Evolutionary conservation across 768 basidiomycete species (phyloP), one percentile per base, ranked within the genome.

Genomic region (Cubamyces lactineus): DNA sequence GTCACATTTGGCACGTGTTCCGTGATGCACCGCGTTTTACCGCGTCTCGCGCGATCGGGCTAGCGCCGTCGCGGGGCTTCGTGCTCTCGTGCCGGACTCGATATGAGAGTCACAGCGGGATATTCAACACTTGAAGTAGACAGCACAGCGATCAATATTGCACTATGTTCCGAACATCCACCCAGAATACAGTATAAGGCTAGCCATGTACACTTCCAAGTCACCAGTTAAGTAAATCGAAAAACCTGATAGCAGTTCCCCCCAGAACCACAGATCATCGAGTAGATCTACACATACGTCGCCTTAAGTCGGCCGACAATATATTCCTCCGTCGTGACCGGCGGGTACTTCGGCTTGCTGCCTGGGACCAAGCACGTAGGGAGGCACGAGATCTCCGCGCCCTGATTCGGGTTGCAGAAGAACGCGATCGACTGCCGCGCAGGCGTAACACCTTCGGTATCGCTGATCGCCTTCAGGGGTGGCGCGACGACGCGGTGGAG

Each of bases 401-500:
- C 80, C 67, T 83, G 84, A 65, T 93, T 91, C 3, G 92, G 91
- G 67, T 89, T 93, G 78, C 89, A 92, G 76, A 94, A 94, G 79
- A 91, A 94, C 8, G 89, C 92, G 53, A 94, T 88, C 9, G 89
- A 91, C 70, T 92, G 90, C 26, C 92, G 82, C 9, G 77, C 73
- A 0, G 90, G 86, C 0, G 85, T 87, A 60, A 86, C 73, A n/a
- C 72, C 76, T 64, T 86, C 84, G 6, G 75, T 77, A 8, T 80
- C 77, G 65, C 72, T 81, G 58, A 83, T 71, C 65, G 78, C 78
- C 67, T 77, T 74, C 13, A 79, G 80, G 0, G 84, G 77, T 21
- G 92, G 91, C 4, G 88, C 86, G 7, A 93, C 92, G 21, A 94
- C 92, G 16, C 89, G 85, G 73, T 93, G 92, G 17, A 92, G 80